phyloP scores from a whole-genome alignment of 2,329 filamentous ascomycete genomes.

The Cercospora sp. region DNA sequence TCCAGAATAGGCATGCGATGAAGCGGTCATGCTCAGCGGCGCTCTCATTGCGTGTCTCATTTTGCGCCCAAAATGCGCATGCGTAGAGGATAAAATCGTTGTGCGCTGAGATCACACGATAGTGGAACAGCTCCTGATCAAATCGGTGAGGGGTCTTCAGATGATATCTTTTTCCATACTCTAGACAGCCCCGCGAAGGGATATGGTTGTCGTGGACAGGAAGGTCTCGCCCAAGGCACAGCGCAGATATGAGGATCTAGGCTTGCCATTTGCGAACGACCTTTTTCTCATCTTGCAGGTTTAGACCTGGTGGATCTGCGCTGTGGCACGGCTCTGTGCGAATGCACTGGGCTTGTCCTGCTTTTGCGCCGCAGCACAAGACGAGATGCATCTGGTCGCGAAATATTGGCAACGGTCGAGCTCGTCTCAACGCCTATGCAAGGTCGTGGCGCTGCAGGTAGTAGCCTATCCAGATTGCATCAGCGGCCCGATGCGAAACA shows the following conservation, averaged over 20 bases:
- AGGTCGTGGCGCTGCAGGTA: not conserved
- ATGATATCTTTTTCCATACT: not conserved
- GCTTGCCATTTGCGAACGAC: not conserved
- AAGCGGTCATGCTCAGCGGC: not conserved
- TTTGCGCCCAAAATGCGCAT: not conserved
- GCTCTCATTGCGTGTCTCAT: not conserved
- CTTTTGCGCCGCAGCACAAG: not conserved
- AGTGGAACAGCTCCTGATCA: not conserved
- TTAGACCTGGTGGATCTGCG: not conserved
- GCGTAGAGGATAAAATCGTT: not conserved
- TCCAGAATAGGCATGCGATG: not conserved
- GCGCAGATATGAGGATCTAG: not conserved
- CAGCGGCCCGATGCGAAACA: not conserved
- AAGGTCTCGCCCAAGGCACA: not conserved
- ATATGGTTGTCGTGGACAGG: not conserved
- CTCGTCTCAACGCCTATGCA: not conserved
- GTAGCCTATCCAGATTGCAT: not conserved
- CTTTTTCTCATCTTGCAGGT: not conserved
- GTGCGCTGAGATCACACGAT: not conserved
- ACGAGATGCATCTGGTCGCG: not conserved
- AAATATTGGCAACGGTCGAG: not conserved
- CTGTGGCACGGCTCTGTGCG: not conserved
- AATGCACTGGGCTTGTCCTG: not conserved
- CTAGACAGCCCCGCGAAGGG: not conserved
- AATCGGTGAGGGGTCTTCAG: not conserved